phyloP scores from a whole-genome alignment of 371 early-diverging fungal species.

The Mortierella sp. region DNA sequence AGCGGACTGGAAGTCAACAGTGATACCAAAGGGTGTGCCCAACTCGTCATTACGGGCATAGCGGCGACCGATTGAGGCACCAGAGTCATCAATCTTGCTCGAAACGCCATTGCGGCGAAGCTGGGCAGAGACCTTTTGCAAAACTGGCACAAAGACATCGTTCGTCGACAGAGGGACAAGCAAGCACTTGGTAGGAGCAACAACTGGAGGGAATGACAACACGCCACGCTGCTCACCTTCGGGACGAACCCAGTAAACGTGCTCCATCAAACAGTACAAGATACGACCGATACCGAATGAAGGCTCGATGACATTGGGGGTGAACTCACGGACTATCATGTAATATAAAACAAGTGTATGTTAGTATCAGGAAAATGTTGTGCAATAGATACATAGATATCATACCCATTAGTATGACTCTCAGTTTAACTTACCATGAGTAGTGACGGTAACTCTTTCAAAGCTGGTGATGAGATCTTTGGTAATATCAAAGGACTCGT shows the following conservation, averaged over 20 bases:
- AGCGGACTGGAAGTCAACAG: slow-evolving; percentile 98
- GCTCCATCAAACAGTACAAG: slow-evolving; percentile 97
- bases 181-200: slow-evolving; percentile 97
- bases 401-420: too few relatives aligned
- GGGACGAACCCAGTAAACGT: slow-evolving; percentile 94
- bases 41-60: slow-evolving; percentile 99
- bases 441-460: slow-evolving; percentile 81
- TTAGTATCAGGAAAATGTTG: not conserved
- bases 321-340: slow-evolving; percentile 91
- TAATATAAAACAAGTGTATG: not conserved
- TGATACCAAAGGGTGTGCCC: slow-evolving; percentile 99
- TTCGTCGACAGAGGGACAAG: slow-evolving; percentile 91
- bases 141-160: slow-evolving; percentile 77
- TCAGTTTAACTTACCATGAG: slow-evolving; percentile 69
- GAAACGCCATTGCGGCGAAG: slow-evolving; percentile 78
- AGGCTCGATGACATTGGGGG: slow-evolving; percentile 99
- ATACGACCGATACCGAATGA: slow-evolving; percentile 99
- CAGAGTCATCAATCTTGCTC: slow-evolving; percentile 90
- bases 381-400: too few relatives aligned
- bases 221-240: slow-evolving; percentile 89
- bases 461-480: slow-evolving; percentile 80
- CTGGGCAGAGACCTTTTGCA: slow-evolving; percentile 58
- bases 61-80: slow-evolving; percentile 96
- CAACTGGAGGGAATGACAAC: slow-evolving; percentile 90
- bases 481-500: slow-evolving; percentile 78